Conservation (phyloP, 371 early-diverging fungal genomes). For the Aphelidium insulamus region DNA sequence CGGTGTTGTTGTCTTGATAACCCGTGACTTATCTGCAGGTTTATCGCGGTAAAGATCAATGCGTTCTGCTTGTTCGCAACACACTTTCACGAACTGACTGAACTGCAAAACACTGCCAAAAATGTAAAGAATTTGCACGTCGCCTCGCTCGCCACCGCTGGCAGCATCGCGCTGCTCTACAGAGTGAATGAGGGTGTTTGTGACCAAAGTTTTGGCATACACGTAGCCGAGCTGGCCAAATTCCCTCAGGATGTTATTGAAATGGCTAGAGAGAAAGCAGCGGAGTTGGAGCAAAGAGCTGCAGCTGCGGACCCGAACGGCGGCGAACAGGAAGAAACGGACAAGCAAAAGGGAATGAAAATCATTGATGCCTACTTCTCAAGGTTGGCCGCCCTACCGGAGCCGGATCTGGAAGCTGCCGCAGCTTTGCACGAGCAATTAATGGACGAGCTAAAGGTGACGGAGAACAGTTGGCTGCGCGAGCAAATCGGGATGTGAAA, state of each 20-base stretch:
- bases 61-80: conserved; percentile 84
- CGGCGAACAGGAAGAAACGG: conserved; percentile 3
- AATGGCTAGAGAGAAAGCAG: conserved; percentile 66
- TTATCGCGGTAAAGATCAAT: conserved; percentile 51
- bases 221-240: conserved; percentile 85
- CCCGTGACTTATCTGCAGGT: conserved; percentile 13
- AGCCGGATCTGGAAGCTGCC: conserved; percentile 8
- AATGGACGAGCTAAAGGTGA: conserved; percentile 10
- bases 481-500: conserved; percentile 22
- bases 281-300: conserved; percentile 51
- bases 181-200: conserved; percentile 41
- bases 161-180: conserved; percentile 9
- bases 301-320: conserved; percentile 4
- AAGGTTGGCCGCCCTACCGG: conserved; percentile 15
- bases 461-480: conserved; percentile 17
- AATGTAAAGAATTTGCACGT: conserved; percentile 75
- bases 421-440: conserved; percentile 10
- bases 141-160: background rate
- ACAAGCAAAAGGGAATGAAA: conserved; percentile 16
- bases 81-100: conserved; percentile 92
- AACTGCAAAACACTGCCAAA: conserved; percentile 35
- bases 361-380: conserved; percentile 20
- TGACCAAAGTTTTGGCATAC: conserved; percentile 95
- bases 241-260: conserved; percentile 70
- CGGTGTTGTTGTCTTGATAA: background rate